Base-by-base conservation (phyloP, 2,329 filamentous ascomycete species). In the Xylogone sp. region DNA sequence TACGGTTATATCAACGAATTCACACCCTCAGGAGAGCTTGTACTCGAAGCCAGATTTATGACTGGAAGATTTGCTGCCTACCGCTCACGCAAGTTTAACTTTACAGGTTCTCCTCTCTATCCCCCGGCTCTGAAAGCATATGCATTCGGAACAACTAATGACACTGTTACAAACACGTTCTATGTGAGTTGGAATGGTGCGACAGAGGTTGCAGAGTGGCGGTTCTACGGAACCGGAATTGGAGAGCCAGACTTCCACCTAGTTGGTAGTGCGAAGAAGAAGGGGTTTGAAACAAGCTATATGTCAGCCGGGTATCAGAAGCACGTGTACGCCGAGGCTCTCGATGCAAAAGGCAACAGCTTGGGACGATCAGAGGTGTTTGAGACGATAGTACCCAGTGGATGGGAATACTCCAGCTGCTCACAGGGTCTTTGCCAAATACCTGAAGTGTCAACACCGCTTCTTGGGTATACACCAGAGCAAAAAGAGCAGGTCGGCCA, bases 111-210 rank as follows among this genome's bases (percentile, higher is more conserved):
- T 60, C 69, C 7, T 56, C 57, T 16, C 62, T 68, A 47, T 55
- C 57, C 2, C 62, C 69, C 69, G 2, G 62, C 66, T 1, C 60
- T 68, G 7, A 27, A 27, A 10, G 24, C 24, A 27, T 27, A 27
- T 27, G 59, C 63, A 8, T 65, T 66, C 9, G 48, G 57, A 67
- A 60, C 60, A 61, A 60, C 45, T 39, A 29, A 52, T 51, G 54
- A 54, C 50, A 39, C 34, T 42, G 21, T 16, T 22, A 22, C 56
- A 21, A 62, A 58, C 12, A 68, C 65, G 56, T 65, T 66, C 3
- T 82, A 76, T 60, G 75, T 80, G 1, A 79, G 74, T 5, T 78
- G 75, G 75, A 78, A 78, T 51, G 75, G 75, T 3, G 75, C 75
- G 42, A 78, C 74, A 0, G 71, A 74, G 57, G 73, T 73, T 0